phyloP scores from a whole-genome alignment of 2,329 filamentous ascomycete species.

The Dryadomyces quercus-mongolicae region DNA sequence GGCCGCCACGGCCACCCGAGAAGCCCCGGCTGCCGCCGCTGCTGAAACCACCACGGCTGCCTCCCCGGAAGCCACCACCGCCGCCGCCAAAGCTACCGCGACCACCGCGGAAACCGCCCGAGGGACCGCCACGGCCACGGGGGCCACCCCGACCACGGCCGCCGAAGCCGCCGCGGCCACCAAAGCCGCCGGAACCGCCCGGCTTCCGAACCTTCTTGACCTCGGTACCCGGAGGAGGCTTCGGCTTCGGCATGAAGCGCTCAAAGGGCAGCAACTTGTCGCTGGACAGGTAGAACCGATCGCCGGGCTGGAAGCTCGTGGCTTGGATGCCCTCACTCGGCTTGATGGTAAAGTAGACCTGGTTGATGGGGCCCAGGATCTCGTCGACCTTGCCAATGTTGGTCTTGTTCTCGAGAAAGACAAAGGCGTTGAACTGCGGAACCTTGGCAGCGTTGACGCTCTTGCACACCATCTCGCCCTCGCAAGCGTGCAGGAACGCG shows the following conservation, averaged over 20 bases:
- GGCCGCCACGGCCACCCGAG: constrained; percentile 3
- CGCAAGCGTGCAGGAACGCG: constrained; percentile 83
- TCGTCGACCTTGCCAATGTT: constrained; percentile 97
- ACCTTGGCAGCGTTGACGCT: constrained; percentile 81
- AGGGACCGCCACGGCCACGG: constrained; percentile 14
- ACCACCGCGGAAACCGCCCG: constrained; percentile 13
- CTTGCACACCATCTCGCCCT: constrained; percentile 96
- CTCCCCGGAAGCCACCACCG: constrained; percentile 19
- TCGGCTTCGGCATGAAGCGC: constrained; percentile 93
- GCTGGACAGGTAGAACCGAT: constrained; percentile 91
- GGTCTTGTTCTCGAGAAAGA: constrained; percentile 97
- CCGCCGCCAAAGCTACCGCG: constrained; percentile 22
- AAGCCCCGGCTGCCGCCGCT: constrained; percentile 17
- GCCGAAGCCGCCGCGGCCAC: constrained; percentile 13
- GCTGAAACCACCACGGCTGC: constrained; percentile 4
- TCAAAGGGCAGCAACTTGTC: constrained; percentile 94
- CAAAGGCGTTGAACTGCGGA: constrained; percentile 97
- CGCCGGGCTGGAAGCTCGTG: constrained; percentile 84
- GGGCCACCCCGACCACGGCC: constrained; percentile 18
- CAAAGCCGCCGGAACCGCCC: constrained; percentile 31
- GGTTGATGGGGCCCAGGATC: constrained; percentile 92
- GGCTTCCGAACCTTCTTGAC: constrained; percentile 43
- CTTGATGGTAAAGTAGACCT: constrained; percentile 98
- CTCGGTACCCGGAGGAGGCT: constrained; percentile 53
- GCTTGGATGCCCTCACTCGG: constrained; percentile 93